Evolutionary conservation across 148 eudicot species (phyloP).

Genomic region (Chenopodium quinoa): DNA sequence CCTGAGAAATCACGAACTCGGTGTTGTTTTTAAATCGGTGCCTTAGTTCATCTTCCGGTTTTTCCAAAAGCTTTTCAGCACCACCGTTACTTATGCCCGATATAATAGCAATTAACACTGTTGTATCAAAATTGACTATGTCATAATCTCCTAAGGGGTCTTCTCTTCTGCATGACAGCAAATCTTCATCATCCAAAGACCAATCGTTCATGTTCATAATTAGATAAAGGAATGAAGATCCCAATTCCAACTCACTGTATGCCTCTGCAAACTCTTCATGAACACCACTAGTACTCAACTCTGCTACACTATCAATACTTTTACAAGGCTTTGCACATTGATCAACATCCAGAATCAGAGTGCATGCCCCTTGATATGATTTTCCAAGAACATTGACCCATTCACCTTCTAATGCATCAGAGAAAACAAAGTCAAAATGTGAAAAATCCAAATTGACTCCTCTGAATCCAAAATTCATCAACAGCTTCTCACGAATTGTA

Average conservation of each 20-base stretch:
- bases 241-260: conserved; percentile 25
- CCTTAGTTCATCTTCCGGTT: conserved; percentile 58
- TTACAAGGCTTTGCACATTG: conserved; percentile 28
- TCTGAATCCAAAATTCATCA: conserved; percentile 50
- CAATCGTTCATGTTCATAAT: conserved; percentile 49
- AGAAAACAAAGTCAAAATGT: conserved; percentile 35
- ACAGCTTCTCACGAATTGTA: conserved; percentile 36
- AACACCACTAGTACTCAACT: conserved; percentile 16
- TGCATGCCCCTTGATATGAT: conserved; percentile 49
- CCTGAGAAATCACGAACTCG: conserved; percentile 83
- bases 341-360: conserved; percentile 48
- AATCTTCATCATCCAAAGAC: conserved; percentile 26
- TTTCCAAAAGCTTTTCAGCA: conserved; percentile 59
- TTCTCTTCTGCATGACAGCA: conserved; percentile 17
- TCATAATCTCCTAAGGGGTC: conserved; percentile 24
- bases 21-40: conserved; percentile 69
- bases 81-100: conserved; percentile 89
- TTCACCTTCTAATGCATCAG: conserved; percentile 54
- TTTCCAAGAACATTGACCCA: conserved; percentile 64
- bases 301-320: conserved; percentile 20
- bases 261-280: conserved; percentile 8
- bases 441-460: conserved; percentile 39
- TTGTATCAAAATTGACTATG: conserved; percentile 85
- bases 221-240: conserved; percentile 42
- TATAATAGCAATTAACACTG: conserved; percentile 77